Conservation (phyloP, 1,139 yeast species). For the Hyphopichia wangnamkhiaoensis region DNA sequence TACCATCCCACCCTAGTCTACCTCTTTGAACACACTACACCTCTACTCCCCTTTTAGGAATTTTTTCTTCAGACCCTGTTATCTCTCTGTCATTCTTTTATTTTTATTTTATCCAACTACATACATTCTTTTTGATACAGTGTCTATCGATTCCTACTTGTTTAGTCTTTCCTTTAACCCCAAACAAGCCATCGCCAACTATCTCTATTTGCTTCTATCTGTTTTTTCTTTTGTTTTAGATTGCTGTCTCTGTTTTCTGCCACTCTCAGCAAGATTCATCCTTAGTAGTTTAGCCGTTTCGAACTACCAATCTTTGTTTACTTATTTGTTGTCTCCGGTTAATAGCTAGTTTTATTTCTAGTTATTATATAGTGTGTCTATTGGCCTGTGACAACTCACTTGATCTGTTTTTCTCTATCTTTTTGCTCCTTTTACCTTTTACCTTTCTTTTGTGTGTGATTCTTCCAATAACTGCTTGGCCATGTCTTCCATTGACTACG, state of each 20-base stretch:
- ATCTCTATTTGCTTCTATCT: too few relatives aligned
- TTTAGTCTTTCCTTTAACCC: neutral
- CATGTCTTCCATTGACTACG: slow-evolving; percentile 24
- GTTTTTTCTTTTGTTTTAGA: neutral
- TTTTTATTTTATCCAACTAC: neutral
- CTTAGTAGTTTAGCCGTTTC: too few relatives aligned
- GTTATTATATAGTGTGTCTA: too few relatives aligned
- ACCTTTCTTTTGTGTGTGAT: neutral
- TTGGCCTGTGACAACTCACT: too few relatives aligned
- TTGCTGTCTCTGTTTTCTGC: neutral
- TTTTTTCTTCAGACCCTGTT: neutral
- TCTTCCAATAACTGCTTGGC: neutral
- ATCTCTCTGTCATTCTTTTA: neutral
- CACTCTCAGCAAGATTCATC: too few relatives aligned
- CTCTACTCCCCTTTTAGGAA: neutral
- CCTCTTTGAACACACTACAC: neutral
- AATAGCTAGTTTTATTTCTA: too few relatives aligned
- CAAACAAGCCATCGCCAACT: neutral
- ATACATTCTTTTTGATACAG: neutral
- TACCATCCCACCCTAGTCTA: neutral
- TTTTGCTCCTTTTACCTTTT: neutral
- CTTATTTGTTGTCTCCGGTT: too few relatives aligned
- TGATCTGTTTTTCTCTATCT: neutral
- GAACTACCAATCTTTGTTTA: too few relatives aligned
- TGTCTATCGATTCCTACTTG: neutral